These are phyloP conservation scores for Arachis monticola DNA, from an alignment of 331 rosid species.

Conservation along the genomic window DNA sequence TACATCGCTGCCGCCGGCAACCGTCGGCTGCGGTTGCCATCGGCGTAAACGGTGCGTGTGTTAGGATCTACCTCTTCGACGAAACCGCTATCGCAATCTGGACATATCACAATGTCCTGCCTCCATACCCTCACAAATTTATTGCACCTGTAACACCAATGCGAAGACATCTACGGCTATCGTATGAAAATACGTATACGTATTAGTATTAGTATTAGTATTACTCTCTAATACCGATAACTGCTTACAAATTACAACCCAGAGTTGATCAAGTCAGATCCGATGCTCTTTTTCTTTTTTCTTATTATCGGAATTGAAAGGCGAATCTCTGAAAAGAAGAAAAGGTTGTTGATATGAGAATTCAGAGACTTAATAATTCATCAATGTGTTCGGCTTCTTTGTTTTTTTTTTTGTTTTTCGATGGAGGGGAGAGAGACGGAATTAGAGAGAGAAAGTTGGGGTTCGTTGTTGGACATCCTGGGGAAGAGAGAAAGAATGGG, in stretches of 20 bases:
- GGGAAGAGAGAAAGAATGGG: slow-evolving; percentile 32
- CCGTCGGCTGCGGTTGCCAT: slow-evolving; percentile 40
- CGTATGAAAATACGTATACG: background rate
- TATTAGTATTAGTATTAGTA: background rate
- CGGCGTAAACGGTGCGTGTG: slow-evolving; percentile 5
- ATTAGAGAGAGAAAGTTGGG: background rate
- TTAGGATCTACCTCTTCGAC: slow-evolving; percentile 55
- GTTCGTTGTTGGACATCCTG: slow-evolving; percentile 29
- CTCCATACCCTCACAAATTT: slow-evolving; percentile 56
- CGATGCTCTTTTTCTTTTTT: background rate
- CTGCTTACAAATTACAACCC: background rate
- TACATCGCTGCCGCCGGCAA: slow-evolving; percentile 59
- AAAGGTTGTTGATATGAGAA: background rate
- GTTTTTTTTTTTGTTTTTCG: background rate
- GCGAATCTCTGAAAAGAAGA: background rate
- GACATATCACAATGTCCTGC: slow-evolving; percentile 55
- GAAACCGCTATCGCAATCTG: slow-evolving; percentile 77
- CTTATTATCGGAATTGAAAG: background rate
- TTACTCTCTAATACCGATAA: background rate
- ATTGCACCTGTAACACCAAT: slow-evolving; percentile 85
- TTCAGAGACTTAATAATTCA: background rate
- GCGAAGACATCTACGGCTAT: slow-evolving; percentile 51
- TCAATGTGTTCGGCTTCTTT: background rate
- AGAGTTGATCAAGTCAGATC: background rate
- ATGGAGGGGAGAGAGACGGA: background rate